These are phyloP conservation scores for Calocera cornea DNA, from an alignment of 768 basidiomycete species.

Conservation along the genomic window DNA sequence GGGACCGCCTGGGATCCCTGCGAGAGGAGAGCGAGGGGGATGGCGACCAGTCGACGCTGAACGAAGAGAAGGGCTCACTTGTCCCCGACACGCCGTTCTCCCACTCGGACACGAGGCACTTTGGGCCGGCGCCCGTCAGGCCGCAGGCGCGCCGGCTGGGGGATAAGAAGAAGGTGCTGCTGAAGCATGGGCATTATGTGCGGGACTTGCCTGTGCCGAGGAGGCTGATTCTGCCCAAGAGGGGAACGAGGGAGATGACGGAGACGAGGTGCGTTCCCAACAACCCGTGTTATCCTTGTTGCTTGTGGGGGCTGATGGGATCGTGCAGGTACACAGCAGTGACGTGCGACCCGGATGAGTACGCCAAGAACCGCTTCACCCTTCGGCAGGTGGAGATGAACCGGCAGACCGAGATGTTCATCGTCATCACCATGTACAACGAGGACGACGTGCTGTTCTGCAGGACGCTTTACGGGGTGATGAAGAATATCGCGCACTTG, in stretches of 20 bases:
- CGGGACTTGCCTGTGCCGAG: constrained; percentile 74
- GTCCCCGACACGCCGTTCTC: background rate
- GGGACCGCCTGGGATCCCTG: too few species aligned
- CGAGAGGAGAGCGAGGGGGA: background rate
- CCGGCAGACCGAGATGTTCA: constrained; percentile 77
- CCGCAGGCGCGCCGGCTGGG: constrained; percentile 61
- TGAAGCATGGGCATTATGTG: constrained; percentile 81
- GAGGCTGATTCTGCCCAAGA: constrained; percentile 60
- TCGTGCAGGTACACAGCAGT: constrained; percentile 50
- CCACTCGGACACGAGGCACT: constrained; percentile 47
- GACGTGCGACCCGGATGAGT: constrained; percentile 89
- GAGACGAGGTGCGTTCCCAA: constrained; percentile 44
- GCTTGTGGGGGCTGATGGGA: background rate
- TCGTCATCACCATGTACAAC: constrained; percentile 95
- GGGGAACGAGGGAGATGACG: constrained; percentile 58
- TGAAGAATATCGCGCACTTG: constrained; percentile 74
- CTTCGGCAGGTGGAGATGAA: constrained; percentile 70
- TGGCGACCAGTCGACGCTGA: background rate
- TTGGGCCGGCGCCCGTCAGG: constrained; percentile 75
- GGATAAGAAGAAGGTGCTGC: constrained; percentile 63
- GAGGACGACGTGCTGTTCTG: constrained; percentile 41
- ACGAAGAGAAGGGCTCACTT: background rate
- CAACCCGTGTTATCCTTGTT: too few species aligned
- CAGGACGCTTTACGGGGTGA: constrained; percentile 73
- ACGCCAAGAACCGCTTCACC: constrained; percentile 68